Percentiles rank a stretch among this genome's conserved stretches.
Evolutionary conservation across 1,284 basidiomycete species (phyloP).

Genomic region (Stygiomarasmius scandens): DNA sequence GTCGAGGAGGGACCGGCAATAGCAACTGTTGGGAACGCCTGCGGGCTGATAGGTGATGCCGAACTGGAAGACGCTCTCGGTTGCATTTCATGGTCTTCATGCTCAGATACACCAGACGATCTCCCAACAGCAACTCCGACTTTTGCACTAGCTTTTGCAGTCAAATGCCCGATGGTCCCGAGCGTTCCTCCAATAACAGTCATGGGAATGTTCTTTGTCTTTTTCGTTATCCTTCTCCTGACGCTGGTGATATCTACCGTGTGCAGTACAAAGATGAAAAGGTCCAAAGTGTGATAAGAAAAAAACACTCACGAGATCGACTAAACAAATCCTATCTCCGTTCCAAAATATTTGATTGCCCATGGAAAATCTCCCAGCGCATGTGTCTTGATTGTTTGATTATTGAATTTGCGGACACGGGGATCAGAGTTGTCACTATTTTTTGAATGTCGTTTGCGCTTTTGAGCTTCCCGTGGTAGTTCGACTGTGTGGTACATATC

Average conservation of each 20-base stretch:
- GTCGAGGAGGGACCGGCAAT: not conserved
- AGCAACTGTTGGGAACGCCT: not conserved
- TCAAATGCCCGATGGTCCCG: conserved; percentile 18
- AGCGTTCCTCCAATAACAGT: conserved; percentile 26
- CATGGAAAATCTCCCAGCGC: conserved; percentile 5
- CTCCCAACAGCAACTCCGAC: too few species aligned
- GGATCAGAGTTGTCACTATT: not conserved
- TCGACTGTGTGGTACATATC: not conserved
- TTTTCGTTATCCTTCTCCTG: conserved; percentile 33
- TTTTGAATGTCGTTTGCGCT: not conserved
- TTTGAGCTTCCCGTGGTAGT: not conserved
- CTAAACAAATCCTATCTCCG: conserved; percentile 10
- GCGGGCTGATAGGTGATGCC: not conserved
- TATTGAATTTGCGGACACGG: conserved; percentile 6
- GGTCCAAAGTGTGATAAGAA: not conserved
- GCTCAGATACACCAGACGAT: too few species aligned
- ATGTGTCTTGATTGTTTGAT: conserved; percentile 19
- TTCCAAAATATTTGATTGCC: conserved; percentile 6
- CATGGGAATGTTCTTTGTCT: conserved; percentile 34
- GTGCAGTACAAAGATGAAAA: too few species aligned
- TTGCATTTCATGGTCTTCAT: too few species aligned
- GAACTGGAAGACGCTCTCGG: too few species aligned
- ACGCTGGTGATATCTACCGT: conserved; percentile 23
- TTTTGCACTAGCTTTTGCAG: too few species aligned
- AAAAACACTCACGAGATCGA: conserved; percentile 18